Evolutionary conservation across 805 yeast species (phyloP).

Genomic region (Yarrowia sp.): DNA sequence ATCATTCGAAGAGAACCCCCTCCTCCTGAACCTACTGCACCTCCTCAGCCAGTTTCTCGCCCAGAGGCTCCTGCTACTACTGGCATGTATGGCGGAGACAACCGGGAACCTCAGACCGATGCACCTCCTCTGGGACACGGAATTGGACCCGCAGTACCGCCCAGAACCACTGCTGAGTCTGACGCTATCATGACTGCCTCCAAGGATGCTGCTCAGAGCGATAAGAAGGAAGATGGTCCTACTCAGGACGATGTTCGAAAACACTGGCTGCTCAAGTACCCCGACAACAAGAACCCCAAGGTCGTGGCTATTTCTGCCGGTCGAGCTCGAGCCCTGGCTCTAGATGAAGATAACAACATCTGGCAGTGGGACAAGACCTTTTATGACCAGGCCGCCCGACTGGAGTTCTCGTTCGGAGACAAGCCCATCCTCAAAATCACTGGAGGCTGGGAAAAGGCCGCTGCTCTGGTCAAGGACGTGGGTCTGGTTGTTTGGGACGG

Average conservation of each 20-base stretch:
- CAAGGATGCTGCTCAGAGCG: neutral
- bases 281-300: slow-evolving; percentile 41
- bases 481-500: slow-evolving; percentile 69
- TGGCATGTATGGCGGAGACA: slow-evolving; percentile 24
- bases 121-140: slow-evolving; percentile 37
- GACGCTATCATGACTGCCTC: slow-evolving; percentile 25
- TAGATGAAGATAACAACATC: slow-evolving; percentile 58
- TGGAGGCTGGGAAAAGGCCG: slow-evolving; percentile 73
- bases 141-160: slow-evolving; percentile 36
- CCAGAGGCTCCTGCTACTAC: slow-evolving; percentile 8
- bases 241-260: slow-evolving; percentile 16
- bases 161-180: slow-evolving; percentile 15
- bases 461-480: slow-evolving; percentile 56
- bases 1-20: neutral
- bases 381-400: slow-evolving; percentile 41
- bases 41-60: neutral
- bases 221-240: neutral
- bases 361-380: slow-evolving; percentile 66
- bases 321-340: slow-evolving; percentile 66
- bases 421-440: slow-evolving; percentile 51
- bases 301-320: slow-evolving; percentile 66
- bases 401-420: slow-evolving; percentile 40
- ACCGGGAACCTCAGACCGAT: neutral
- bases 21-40: slow-evolving; percentile 12
- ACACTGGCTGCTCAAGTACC: slow-evolving; percentile 35